A percentile compares a stretch with the other conserved stretches of the same genome.
Evolutionary conservation across 2,329 filamentous ascomycete genomes (phyloP).

Genomic region (Helotiales sp.): DNA sequence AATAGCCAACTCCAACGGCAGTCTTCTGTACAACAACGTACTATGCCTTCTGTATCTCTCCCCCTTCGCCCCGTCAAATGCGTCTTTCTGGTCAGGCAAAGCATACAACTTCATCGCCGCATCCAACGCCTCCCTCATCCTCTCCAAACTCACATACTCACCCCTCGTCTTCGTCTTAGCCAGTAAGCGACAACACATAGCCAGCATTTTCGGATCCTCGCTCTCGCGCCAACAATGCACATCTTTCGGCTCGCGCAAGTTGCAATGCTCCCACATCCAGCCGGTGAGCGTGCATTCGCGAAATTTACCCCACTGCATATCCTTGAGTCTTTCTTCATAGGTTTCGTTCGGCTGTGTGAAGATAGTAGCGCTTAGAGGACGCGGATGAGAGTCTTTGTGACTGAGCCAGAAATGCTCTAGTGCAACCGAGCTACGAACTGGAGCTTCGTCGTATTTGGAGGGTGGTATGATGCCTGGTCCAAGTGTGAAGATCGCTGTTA

Average conservation of each 20-base stretch:
- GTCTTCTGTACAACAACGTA: conserved; percentile 17
- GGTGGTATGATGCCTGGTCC: not conserved
- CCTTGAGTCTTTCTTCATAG: not conserved
- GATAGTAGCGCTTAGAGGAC: not conserved
- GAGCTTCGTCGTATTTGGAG: not conserved
- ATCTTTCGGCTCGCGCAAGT: conserved; percentile 20
- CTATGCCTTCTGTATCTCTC: conserved; percentile 4
- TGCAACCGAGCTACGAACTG: not conserved
- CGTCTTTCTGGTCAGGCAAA: conserved; percentile 3
- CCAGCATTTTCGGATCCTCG: conserved; percentile 21
- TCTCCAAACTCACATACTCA: conserved; percentile 2
- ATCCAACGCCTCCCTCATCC: conserved; percentile 9
- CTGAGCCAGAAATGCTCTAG: conserved; percentile 7
- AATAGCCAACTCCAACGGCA: conserved; percentile 25
- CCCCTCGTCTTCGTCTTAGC: conserved; percentile 17
- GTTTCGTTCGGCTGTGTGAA: not conserved
- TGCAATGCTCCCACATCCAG: conserved; percentile 27
- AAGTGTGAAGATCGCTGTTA: conserved; percentile 10
- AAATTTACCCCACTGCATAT: conserved; percentile 17
- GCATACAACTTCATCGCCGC: conserved; percentile 18
- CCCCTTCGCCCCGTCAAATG: not conserved
- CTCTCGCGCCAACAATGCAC: conserved; percentile 22
- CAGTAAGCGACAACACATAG: conserved; percentile 25
- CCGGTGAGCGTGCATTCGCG: conserved; percentile 22
- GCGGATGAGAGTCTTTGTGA: not conserved